Percentiles rank a stretch among this genome's conserved stretches.
These are phyloP conservation scores for Blastocystis sp. DNA, from an alignment of 352 stramenopile genomes.

Conservation along the genomic window DNA sequence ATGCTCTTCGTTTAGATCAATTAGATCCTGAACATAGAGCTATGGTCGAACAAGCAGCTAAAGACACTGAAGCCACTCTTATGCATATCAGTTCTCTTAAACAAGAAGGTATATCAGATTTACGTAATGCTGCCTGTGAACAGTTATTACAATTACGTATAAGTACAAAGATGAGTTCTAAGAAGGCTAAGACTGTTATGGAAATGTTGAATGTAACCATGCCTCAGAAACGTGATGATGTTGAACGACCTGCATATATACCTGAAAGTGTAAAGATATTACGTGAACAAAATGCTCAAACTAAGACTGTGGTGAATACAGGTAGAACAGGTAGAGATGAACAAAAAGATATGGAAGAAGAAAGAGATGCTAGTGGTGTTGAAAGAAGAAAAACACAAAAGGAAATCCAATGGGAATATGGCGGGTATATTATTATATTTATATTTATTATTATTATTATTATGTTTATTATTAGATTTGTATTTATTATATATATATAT, in stretches of 20 bases:
- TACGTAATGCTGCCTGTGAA: conserved; percentile 80
- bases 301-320: conserved; percentile 6
- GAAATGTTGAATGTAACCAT: conserved; percentile 81
- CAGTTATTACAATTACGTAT: conserved; percentile 75
- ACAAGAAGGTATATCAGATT: conserved; percentile 78
- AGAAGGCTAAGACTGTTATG: conserved; percentile 81
- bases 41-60: conserved; percentile 51
- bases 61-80: conserved; percentile 46
- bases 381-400: conserved; percentile 52
- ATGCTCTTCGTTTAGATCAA: conserved; percentile 75
- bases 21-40: conserved; percentile 55
- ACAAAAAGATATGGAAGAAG: conserved; percentile 24
- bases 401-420: conserved; percentile 73
- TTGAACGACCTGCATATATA: conserved; percentile 69
- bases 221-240: conserved; percentile 69
- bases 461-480: too few species aligned
- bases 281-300: conserved; percentile 45
- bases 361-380: conserved; percentile 34
- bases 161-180: conserved; percentile 71
- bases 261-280: conserved; percentile 66
- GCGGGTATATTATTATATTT: too few species aligned
- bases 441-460: too few species aligned
- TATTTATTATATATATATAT: too few species aligned
- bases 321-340: conserved; percentile 3
- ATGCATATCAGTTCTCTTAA: conserved; percentile 92